These are phyloP conservation scores for Cyberlindnera misumaiensis DNA, from an alignment of 805 yeast genomes.

Conservation along the genomic window DNA sequence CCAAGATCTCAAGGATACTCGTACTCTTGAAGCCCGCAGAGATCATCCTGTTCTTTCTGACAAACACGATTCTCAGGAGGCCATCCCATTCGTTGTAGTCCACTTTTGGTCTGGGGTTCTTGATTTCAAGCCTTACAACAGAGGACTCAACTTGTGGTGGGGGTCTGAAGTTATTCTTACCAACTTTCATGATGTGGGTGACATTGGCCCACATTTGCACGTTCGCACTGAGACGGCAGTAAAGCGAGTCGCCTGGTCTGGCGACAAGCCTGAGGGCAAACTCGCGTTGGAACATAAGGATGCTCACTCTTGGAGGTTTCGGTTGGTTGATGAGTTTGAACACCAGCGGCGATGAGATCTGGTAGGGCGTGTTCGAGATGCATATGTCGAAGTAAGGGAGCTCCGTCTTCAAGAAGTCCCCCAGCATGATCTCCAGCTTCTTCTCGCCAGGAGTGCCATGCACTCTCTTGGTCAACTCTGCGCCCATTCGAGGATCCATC, in stretches of 20 bases:
- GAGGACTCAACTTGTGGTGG: constrained; percentile 98
- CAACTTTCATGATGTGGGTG: constrained; percentile 97
- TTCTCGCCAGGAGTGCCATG: constrained; percentile 94
- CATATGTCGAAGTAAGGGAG: constrained; percentile 93
- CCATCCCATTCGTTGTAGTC: constrained; percentile 98
- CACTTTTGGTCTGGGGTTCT: constrained; percentile 87
- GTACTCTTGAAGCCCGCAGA: constrained; percentile 86
- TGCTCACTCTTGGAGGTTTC: constrained; percentile 88
- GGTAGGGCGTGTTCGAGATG: constrained; percentile 96
- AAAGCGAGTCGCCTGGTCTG: constrained; percentile 91
- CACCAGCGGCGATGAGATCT: constrained; percentile 93
- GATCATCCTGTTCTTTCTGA: constrained; percentile 87
- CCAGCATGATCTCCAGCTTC: constrained; percentile 84
- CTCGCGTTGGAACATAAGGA: constrained; percentile 96
- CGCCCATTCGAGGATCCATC: constrained; percentile 99
- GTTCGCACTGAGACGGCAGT: constrained; percentile 90
- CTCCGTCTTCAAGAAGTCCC: constrained; percentile 94
- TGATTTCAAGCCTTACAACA: constrained; percentile 89
- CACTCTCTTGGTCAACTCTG: constrained; percentile 93
- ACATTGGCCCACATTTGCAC: constrained; percentile 99
- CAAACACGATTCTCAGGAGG: constrained; percentile 80
- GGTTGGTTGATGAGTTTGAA: constrained; percentile 89
- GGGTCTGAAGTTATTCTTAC: constrained; percentile 92
- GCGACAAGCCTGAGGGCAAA: constrained; percentile 91
- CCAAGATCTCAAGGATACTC: constrained; percentile 74